Evolutionary conservation across 1,139 yeast genomes (phyloP).

Genomic region (Meyerozyma guilliermondii): DNA sequence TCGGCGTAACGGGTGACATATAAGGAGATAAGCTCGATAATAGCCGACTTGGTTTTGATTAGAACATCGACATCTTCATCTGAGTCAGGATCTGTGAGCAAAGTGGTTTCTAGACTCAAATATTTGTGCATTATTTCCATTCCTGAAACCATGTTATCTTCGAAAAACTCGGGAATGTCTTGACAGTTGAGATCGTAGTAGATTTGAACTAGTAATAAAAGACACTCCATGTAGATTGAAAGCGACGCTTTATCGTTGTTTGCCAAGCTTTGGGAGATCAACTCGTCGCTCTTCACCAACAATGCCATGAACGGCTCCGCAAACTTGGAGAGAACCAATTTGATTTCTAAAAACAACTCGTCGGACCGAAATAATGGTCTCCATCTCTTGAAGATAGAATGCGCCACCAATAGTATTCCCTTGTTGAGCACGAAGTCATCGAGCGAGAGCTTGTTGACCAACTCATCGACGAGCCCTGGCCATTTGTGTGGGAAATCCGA

Average conservation of each 20-base stretch:
- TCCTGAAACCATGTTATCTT: conserved; percentile 75
- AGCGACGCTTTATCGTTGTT: conserved; percentile 42
- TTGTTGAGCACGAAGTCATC: conserved; percentile 71
- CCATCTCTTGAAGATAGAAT: conserved; percentile 95
- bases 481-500: conserved; percentile 92
- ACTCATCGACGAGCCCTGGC: conserved; percentile 72
- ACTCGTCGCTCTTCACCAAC: conserved; percentile 59
- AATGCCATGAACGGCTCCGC: conserved; percentile 73
- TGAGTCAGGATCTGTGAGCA: conserved; percentile 52
- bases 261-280: conserved; percentile 46
- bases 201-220: conserved; percentile 68
- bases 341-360: conserved; percentile 81
- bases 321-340: conserved; percentile 80
- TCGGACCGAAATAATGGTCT: conserved; percentile 90
- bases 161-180: conserved; percentile 96
- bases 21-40: conserved; percentile 78
- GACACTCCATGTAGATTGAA: conserved; percentile 59
- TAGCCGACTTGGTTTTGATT: conserved; percentile 74
- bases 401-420: conserved; percentile 88
- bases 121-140: conserved; percentile 83
- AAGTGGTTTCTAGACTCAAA: conserved; percentile 52
- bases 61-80: conserved; percentile 72
- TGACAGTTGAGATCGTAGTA: conserved; percentile 95
- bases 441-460: conserved; percentile 58
- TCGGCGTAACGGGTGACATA: conserved; percentile 92